Evolutionary conservation across 208 protist genomes (phyloP), one percentile per base, ranked within the genome.

Genomic region (Acanthamoeba triangularis): DNA sequence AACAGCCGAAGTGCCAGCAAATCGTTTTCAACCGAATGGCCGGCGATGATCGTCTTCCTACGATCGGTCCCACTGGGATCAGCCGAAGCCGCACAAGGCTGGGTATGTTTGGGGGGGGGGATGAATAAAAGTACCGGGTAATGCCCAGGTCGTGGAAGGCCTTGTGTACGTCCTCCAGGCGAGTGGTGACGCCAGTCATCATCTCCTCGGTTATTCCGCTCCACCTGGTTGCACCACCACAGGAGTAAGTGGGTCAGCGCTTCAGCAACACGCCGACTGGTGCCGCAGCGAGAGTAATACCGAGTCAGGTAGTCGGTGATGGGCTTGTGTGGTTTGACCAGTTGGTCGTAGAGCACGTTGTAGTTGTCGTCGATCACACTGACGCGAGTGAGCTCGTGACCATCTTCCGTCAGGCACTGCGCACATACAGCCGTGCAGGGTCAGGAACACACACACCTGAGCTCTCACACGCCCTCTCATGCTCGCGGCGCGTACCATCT

Each of bases 11-110:
- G 98, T 33, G 98, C 98, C 87, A 98, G 98, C 90, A 99, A 98
- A 97, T 99, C 99, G 95, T 99, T 99, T 90, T 99, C 98, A 0
- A 99, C 95, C 93, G 97, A 98, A 96, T 99, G 99, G 1, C 99
- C 99, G 0, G 99, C 96, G 16, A 99, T 91, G 94, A 99, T 99
- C 2, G 98, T 99, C 8, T 98, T 95, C 41, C 72, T 80, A 33
- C 25, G 63, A 1, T 35, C 23, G n/a, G 54, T 18, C 4, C 54
- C 54, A 61, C 16, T 18, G 23, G 54, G 16, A 18, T 61, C 54
- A 61, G 20, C 11, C 49, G 25, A 25, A 18, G 54, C 16, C 54
- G 54, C 25, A 20, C 3, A 65, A n/a, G 7, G 10, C 16, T 16
- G 5, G 59, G 59, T 59, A n/a, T 59, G 7, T 59, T 59, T 59